A percentile compares a stretch with the other conserved stretches of the same genome.
These are phyloP conservation scores for Epichloe hybrida DNA, from an alignment of 2,329 filamentous ascomycete genomes.

Conservation along the genomic window DNA sequence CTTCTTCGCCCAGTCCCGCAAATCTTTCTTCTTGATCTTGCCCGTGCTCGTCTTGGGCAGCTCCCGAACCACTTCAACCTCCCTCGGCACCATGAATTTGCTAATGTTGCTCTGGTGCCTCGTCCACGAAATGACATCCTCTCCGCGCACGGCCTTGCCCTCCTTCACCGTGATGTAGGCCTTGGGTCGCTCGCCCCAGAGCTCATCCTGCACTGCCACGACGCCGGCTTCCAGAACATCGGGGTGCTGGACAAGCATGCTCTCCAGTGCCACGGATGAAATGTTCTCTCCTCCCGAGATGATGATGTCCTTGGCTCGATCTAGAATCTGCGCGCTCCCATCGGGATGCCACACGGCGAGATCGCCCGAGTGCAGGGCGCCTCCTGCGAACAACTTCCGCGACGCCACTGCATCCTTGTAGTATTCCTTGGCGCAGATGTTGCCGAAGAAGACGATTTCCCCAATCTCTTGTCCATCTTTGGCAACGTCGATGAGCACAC, in stretches of 20 bases:
- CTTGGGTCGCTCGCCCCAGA: conserved; percentile 95
- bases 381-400: conserved; percentile 72
- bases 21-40: conserved; percentile 89
- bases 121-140: conserved; percentile 76
- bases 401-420: conserved; percentile 84
- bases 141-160: conserved; percentile 32
- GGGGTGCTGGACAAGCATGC: conserved; percentile 77
- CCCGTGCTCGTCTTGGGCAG: conserved; percentile 95
- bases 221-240: conserved; percentile 85
- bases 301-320: conserved; percentile 95
- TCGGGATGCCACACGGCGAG: conserved; percentile 88
- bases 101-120: conserved; percentile 68
- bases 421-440: conserved; percentile 86
- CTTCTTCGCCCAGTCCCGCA: conserved; percentile 63
- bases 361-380: conserved; percentile 79
- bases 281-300: conserved; percentile 98
- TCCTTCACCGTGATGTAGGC: conserved; percentile 75
- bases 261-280: conserved; percentile 81
- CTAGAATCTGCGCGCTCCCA: conserved; percentile 80
- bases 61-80: conserved; percentile 68
- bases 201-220: conserved; percentile 71
- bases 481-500: conserved; percentile 32
- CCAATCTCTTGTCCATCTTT: conserved; percentile 36
- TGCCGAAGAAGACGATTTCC: conserved; percentile 69
- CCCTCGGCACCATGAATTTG: conserved; percentile 72